A percentile compares a stretch with the other conserved stretches of the same genome.
Conservation (phyloP, 73 alveolate genomes). For the Paramecium primaurelia region DNA sequence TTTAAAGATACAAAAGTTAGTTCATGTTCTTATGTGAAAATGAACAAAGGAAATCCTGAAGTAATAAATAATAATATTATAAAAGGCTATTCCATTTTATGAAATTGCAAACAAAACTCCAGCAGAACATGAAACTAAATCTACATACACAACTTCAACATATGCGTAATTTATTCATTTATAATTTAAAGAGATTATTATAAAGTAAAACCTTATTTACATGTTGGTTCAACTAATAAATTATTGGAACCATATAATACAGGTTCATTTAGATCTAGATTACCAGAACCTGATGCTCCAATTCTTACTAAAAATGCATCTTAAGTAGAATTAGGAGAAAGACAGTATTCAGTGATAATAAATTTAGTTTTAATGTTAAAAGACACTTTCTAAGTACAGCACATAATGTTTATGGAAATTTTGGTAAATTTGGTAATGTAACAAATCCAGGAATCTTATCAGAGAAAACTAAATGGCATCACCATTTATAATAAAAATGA, state of each 20-base stretch:
- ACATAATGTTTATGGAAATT: conserved; percentile 62
- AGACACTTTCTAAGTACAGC: conserved; percentile 57
- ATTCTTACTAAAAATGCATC: conserved; percentile 57
- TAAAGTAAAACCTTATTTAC: conserved; percentile 56
- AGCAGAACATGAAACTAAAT: conserved; percentile 48
- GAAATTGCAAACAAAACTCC: conserved; percentile 51
- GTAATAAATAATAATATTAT: not conserved
- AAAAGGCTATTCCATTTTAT: conserved; percentile 57
- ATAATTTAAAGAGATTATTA: conserved; percentile 40
- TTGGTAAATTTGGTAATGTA: conserved; percentile 59
- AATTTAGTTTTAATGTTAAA: conserved; percentile 40
- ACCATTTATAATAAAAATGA: conserved; percentile 58
- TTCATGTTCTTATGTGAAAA: conserved; percentile 55
- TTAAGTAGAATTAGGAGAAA: conserved; percentile 59
- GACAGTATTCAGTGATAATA: conserved; percentile 5
- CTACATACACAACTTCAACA: conserved; percentile 12
- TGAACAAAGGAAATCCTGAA: conserved; percentile 55
- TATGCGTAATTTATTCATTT: not conserved
- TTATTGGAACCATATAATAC: conserved; percentile 58
- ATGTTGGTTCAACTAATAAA: conserved; percentile 53
- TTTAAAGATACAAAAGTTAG: conserved; percentile 51
- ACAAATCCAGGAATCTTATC: conserved; percentile 63
- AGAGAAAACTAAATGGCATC: conserved; percentile 64
- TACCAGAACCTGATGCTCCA: conserved; percentile 64
- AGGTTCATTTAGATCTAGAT: conserved; percentile 48